Base-by-base conservation (phyloP, 108 stramenopile species). In the Fragilaria crotonensis region DNA sequence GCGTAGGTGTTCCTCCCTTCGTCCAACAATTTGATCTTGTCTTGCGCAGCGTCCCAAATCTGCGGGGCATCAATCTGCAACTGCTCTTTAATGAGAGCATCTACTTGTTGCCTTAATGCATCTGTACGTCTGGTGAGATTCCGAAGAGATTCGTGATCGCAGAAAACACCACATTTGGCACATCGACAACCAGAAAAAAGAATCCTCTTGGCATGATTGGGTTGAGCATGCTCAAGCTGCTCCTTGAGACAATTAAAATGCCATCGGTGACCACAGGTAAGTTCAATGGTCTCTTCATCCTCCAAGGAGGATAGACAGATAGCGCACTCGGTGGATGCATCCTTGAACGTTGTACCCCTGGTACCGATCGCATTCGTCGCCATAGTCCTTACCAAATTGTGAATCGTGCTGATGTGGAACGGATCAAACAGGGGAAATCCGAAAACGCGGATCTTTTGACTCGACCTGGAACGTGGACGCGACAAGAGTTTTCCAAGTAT, bases 171-270 rank as follows among this genome's bases (percentile, higher is more conserved):
- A 55, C 84, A 86, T 64, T 77, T 79, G 56, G 81, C 84, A 59
- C 84, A 86, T 54, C 69, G 75, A 60, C 76, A 80, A 4, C 81
- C 80, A n/a, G 69, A 54, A 57, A 86, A 79, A 23, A 82, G 49
- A 1, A 86, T 57, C 4, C 84, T 76, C 27, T 66, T 29, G 25
- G 76, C 33, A 9, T 49, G 41, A 49, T 59, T 63, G 20, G 78
- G 80, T 29, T 68, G 54, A 19, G 80, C 74, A 14, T 60, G 71
- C 47, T 64, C 30, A 20, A 86, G 70, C 66, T 86, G 84, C 32
- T 76, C 31, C n/a, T n/a, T n/a, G n/a, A n/a, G n/a, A n/a, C n/a
- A n/a, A n/a, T n/a, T n/a, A n/a, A n/a, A 57, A 31, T 85, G 84
- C 71, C 71, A 85, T 22, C 66, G 70, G 57, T 85, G 84, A 4